Percentiles rank a stretch among this genome's conserved stretches.
Evolutionary conservation across 164 flowering plant species (phyloP).

Genomic region (Piper longum): DNA sequence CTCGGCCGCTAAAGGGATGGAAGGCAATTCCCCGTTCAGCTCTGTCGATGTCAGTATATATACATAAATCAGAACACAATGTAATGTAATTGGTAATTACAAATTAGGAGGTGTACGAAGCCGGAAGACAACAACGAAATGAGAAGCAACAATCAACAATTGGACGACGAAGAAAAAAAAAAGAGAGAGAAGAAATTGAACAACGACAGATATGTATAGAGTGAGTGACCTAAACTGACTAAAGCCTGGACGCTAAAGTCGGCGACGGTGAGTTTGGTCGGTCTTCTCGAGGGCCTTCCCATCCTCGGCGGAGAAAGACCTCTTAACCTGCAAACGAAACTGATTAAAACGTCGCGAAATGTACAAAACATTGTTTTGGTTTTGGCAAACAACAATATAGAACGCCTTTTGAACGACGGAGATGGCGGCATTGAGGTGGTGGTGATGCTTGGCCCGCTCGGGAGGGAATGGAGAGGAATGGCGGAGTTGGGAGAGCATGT

Average conservation of each 20-base stretch:
- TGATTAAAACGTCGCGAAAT: not conserved
- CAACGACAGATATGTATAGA: not conserved
- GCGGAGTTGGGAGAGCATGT: not conserved
- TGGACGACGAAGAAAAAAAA: not conserved
- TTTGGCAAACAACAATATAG: slow-evolving; percentile 62
- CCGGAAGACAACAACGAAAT: not conserved
- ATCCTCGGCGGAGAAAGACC: slow-evolving; percentile 41
- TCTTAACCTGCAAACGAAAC: slow-evolving; percentile 37
- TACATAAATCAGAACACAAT: not conserved
- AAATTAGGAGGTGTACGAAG: not conserved
- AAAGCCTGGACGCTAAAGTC: slow-evolving; percentile 94
- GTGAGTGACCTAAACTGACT: slow-evolving; percentile 58
- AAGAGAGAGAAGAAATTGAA: not conserved
- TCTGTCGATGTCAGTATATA: slow-evolving; percentile 34
- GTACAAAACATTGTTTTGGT: not conserved
- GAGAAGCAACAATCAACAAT: too few species aligned
- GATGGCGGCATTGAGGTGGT: slow-evolving; percentile 75
- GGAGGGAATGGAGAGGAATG: slow-evolving; percentile 30
- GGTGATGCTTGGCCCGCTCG: slow-evolving; percentile 46
- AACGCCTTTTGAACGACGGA: slow-evolving; percentile 77
- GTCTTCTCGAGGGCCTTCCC: slow-evolving; percentile 54
- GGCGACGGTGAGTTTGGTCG: slow-evolving; percentile 76
- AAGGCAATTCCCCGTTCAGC: slow-evolving; percentile 52
- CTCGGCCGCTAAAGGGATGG: slow-evolving; percentile 89
- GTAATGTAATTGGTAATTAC: too few species aligned